Conservation (phyloP, 73 alveolate species). For the Stentor coeruleus region DNA sequence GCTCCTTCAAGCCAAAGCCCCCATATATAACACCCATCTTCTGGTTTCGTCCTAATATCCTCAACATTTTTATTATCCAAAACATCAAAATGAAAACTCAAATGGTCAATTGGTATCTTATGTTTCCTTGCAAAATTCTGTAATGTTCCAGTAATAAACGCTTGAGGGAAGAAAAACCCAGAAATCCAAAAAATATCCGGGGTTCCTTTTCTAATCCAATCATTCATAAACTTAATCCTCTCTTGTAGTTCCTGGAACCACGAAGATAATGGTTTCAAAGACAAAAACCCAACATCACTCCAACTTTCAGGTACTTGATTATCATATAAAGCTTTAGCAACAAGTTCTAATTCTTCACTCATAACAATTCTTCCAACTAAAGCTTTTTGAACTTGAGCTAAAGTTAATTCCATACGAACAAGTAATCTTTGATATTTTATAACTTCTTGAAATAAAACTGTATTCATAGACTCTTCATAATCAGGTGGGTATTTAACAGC, state of each 20-base stretch:
- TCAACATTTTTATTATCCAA: constrained; percentile 81
- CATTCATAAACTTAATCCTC: constrained; percentile 84
- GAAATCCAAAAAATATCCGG: constrained; percentile 90
- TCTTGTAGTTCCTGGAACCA: constrained; percentile 95
- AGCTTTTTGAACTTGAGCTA: constrained; percentile 88
- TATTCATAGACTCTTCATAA: constrained; percentile 98
- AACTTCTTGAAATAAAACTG: constrained; percentile 95
- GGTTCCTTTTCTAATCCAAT: constrained; percentile 88
- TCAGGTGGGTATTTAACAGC: constrained; percentile 93
- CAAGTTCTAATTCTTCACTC: constrained; percentile 98
- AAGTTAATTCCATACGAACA: constrained; percentile 78
- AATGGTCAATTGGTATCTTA: constrained; percentile 95
- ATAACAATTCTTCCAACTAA: constrained; percentile 95
- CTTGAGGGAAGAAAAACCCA: constrained; percentile 98
- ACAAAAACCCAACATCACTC: constrained; percentile 96
- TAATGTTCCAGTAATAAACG: constrained; percentile 99
- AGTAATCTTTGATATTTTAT: constrained; percentile 90
- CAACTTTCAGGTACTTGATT: constrained; percentile 96
- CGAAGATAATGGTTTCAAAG: constrained; percentile 97
- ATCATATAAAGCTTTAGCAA: constrained; percentile 94
- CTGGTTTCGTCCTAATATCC: constrained; percentile 82
- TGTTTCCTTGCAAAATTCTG: constrained; percentile 99
- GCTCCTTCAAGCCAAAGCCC: constrained; percentile 99
- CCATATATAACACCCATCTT: constrained; percentile 61
- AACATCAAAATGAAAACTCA: constrained; percentile 80